Conservation (phyloP, 306 rosid genomes). For the Vigna angularis region DNA sequence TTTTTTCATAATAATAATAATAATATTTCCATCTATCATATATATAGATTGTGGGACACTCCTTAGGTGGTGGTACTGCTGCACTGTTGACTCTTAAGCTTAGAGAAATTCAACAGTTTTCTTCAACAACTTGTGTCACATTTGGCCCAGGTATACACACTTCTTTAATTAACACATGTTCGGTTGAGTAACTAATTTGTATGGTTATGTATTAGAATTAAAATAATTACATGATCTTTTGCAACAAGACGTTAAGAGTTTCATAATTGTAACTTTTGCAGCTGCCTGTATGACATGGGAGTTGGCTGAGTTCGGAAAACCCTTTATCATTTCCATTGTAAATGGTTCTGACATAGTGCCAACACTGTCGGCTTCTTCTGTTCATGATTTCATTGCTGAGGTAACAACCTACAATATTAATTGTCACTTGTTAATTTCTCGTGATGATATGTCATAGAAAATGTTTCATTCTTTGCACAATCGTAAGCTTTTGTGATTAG, state of each 20-base stretch:
- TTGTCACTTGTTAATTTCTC: neutral
- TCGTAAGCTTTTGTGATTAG: neutral
- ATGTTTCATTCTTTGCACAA: neutral
- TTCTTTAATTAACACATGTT: neutral
- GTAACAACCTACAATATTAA: neutral
- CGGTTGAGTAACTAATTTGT: neutral
- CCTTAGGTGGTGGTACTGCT: conserved; percentile 98
- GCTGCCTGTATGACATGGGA: conserved; percentile 6
- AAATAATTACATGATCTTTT: too few species aligned
- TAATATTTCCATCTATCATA: neutral
- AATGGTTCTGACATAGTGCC: conserved; percentile 5
- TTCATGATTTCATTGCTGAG: neutral
- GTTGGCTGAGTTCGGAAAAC: neutral
- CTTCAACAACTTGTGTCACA: conserved; percentile 74
- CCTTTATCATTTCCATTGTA: neutral
- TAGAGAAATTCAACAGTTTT: conserved; percentile 73
- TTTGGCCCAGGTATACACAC: conserved; percentile 79
- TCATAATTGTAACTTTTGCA: neutral
- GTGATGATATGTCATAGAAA: neutral
- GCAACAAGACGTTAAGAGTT: neutral
- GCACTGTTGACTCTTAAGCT: conserved; percentile 85
- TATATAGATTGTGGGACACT: conserved; percentile 91
- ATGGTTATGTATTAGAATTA: neutral
- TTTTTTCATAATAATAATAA: neutral
- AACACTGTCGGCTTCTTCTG: neutral